Evolutionary conservation across 305 asterid species (phyloP).

Genomic region (Plantago lanceolata): DNA sequence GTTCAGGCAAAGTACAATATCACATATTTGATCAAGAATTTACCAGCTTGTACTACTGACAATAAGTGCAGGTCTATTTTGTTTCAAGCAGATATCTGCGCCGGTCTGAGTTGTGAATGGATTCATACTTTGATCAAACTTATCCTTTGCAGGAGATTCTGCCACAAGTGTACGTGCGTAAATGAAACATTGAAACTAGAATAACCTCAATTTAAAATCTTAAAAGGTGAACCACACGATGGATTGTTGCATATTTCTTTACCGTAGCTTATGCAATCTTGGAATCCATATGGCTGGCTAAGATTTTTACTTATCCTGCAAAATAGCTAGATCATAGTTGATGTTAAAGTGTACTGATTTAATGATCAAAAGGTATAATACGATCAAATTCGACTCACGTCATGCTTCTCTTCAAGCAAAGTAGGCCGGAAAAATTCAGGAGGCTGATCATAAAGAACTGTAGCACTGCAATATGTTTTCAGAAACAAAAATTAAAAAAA

Average conservation of each 20-base stretch:
- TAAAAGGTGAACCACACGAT: constrained; percentile 19
- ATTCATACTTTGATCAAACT: constrained; percentile 42
- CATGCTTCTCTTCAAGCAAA: constrained; percentile 67
- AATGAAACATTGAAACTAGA: constrained; percentile 11
- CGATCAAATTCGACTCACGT: constrained; percentile 44
- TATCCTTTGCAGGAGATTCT: constrained; percentile 36
- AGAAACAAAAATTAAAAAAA: too few relatives aligned
- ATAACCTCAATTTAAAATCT: constrained; percentile 5
- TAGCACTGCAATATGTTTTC: constrained; percentile 47
- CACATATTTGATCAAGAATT: constrained; percentile 28
- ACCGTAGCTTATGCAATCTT: constrained; percentile 80
- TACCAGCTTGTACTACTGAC: constrained; percentile 99
- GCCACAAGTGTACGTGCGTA: constrained; percentile 27
- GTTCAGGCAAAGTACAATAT: not conserved
- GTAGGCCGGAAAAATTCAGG: constrained; percentile 91
- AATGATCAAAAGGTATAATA: constrained; percentile 20
- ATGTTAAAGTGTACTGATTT: constrained; percentile 28
- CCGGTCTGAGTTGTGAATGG: constrained; percentile 62
- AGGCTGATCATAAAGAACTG: constrained; percentile 90
- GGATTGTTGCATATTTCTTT: constrained; percentile 19
- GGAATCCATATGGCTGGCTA: constrained; percentile 51
- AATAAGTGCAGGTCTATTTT: constrained; percentile 78
- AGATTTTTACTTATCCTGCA: constrained; percentile 66
- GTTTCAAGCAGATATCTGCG: constrained; percentile 51
- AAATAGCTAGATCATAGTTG: constrained; percentile 56